Evolutionary conservation across 164 flowering plant species (phyloP), one percentile per base, ranked within the genome.

Genomic region (Platanus orientalis): DNA sequence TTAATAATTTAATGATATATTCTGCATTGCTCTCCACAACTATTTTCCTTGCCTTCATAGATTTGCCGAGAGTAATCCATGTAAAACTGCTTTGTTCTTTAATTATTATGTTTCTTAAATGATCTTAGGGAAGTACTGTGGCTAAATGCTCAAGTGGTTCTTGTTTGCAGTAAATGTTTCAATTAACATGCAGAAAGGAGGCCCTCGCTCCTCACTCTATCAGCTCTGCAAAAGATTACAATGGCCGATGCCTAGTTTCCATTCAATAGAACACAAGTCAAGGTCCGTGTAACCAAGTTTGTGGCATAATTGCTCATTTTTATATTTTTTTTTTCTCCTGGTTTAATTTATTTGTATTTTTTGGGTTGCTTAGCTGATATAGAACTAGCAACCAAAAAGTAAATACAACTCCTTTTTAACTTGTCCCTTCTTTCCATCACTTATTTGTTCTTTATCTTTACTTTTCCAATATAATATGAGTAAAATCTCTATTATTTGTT

Each of bases 161-260:
- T 16, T 60, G 11, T 21, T 60, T 76, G 79, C 84, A 85, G 97
- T 76, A 58, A 63, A 69, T 30, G 56, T 61, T 19, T 60, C 85
- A 0, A 78, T 94, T 53, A 76, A 69, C 67, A 77, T 71, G 87
- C 69, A 79, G 65, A 94, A 86, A 75, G 97, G 99, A 49, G 97
- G 92, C 59, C 96, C 99, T 14, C 80, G 97, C 26, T 70, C 54
- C 9, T 24, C 84, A 25, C 81, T 91, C 29, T 87, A 52, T 63
- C 73, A 75, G 14, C 78, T 91, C 14, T 94, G 97, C 57, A 88
- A 79, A 75, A 81, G 48, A 60, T 40, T 68, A 69, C 89, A 86
- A 39, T 90, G 94, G 94, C 89, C 88, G 39, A 78, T 76, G 87
- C 98, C 98, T 36, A 75, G 69, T 13, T 91, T 94, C 47, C 23